A percentile compares a stretch with the other conserved stretches of the same genome.
Evolutionary conservation across 2,329 filamentous ascomycete species (phyloP).

Genomic region (Alternaria arborescens): DNA sequence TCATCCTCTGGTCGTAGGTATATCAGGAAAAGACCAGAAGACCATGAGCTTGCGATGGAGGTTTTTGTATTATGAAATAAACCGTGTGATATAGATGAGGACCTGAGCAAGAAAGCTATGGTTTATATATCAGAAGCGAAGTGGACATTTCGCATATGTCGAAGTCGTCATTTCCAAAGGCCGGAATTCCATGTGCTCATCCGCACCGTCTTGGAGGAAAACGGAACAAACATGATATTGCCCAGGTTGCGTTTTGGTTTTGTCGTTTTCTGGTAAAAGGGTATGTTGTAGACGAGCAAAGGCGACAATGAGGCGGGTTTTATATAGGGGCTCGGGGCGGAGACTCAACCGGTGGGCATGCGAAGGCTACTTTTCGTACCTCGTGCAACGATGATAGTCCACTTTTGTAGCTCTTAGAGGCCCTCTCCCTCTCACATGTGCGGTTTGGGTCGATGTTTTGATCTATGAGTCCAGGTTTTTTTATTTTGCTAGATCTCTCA

Average conservation of each 20-base stretch:
- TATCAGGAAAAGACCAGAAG: too few relatives aligned
- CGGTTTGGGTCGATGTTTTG: not conserved
- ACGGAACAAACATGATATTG: not conserved
- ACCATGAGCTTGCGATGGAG: too few relatives aligned
- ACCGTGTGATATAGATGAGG: too few relatives aligned
- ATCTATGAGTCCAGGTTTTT: accelerated
- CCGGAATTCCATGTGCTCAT: too few relatives aligned
- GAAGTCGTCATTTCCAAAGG: too few relatives aligned
- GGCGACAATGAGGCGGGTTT: not conserved
- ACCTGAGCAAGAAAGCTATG: accelerated
- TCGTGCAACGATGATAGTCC: accelerated
- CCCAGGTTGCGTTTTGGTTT: not conserved
- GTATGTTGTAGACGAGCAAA: not conserved
- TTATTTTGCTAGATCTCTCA: not conserved
- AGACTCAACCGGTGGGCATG: not conserved
- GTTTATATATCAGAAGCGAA: too few relatives aligned
- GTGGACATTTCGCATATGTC: too few relatives aligned
- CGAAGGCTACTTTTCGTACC: not conserved
- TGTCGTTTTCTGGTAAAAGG: not conserved
- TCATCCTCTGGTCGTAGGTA: too few relatives aligned
- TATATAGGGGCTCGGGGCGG: not conserved
- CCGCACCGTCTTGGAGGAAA: too few relatives aligned
- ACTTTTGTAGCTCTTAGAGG: not conserved
- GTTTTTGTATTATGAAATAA: too few relatives aligned
- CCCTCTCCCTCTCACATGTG: not conserved